Base-by-base conservation (phyloP, 345 rosid species). In the Noccaea bulbosa region DNA sequence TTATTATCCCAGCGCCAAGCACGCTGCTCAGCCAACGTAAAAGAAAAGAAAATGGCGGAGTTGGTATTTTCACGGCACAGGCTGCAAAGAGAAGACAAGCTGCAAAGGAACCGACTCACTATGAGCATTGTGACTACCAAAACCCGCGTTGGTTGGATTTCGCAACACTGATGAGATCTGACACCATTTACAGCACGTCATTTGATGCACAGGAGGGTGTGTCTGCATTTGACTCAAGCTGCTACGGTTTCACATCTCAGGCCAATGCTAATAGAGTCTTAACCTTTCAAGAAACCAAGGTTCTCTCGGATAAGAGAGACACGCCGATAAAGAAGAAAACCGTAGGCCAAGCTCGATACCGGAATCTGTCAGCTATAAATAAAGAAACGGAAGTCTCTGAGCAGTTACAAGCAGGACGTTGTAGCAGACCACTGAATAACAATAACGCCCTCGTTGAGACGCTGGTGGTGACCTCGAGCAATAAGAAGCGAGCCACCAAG, bases 251-350 rank as follows among this genome's bases (percentile, higher is more conserved):
- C 54, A 20, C 71, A 48, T 51, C 85, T 49, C 71, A 51, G 35
- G 22, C 16, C 46, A 56, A 32, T 52, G 73, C 54, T 32, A 54
- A 27, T 68, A 8, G 72, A 74, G 61, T 75, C 43, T 35, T 73
- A 51, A 68, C 63, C 50, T 40, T 34, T 17, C 50, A 68, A 64
- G 85, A 77, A 49, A 55, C 67, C 55, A 66, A 49, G 62, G 32
- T 66, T n/a, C 65, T 57, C 67, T 50, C 78, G 24, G 59, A 57
- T 50, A 80, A 77, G 69, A 75, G 32, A 65, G 81, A 82, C 49
- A 75, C 67, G 14, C 62, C 82, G 16, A 75, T 77, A 49, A 88
- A 80, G 75, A 87, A 84, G 76, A 84, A 79, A 84, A 82, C 91
- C 46, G 81, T 72, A 78, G 83, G 78, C 46, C 79, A 75, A 56